Percentiles rank a stretch among this genome's conserved stretches.
phyloP scores from a whole-genome alignment of 139 green algal species.

The Chlamydomonas schloesseri region DNA sequence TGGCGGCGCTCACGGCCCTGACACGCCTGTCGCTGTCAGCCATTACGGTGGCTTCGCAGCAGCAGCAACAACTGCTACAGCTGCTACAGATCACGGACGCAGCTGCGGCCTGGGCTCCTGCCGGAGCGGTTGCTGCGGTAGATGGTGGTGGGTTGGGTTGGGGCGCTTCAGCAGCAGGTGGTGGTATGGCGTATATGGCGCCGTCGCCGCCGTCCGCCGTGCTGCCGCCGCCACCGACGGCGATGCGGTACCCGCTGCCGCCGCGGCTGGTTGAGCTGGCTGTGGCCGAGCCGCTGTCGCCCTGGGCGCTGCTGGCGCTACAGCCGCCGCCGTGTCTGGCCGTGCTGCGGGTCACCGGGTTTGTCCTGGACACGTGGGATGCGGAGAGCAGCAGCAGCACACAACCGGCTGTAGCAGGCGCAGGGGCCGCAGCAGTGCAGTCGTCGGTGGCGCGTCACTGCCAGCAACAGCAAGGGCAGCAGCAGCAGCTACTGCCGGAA shows the following conservation, averaged over 20 bases:
- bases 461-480: too few species aligned
- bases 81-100: background rate
- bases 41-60: background rate
- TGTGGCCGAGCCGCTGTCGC: background rate
- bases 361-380: background rate
- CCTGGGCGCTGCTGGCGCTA: background rate
- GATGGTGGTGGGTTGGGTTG: too few species aligned
- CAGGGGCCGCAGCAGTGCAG: too few species aligned
- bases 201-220: background rate
- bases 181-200: background rate
- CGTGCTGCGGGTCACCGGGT: background rate
- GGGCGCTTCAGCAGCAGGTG: too few species aligned
- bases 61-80: background rate
- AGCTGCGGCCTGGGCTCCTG: background rate
- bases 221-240: background rate
- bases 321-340: background rate
- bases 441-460: too few species aligned
- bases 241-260: background rate
- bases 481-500: too few species aligned
- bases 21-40: background rate
- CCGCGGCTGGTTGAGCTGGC: slow-evolving; percentile 4
- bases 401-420: too few species aligned
- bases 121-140: too few species aligned
- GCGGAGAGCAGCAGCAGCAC: background rate
- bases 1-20: background rate